A percentile compares a stretch with the other conserved stretches of the same genome.
Conservation (phyloP, 345 rosid genomes). For the Eucalyptus pauciflora region DNA sequence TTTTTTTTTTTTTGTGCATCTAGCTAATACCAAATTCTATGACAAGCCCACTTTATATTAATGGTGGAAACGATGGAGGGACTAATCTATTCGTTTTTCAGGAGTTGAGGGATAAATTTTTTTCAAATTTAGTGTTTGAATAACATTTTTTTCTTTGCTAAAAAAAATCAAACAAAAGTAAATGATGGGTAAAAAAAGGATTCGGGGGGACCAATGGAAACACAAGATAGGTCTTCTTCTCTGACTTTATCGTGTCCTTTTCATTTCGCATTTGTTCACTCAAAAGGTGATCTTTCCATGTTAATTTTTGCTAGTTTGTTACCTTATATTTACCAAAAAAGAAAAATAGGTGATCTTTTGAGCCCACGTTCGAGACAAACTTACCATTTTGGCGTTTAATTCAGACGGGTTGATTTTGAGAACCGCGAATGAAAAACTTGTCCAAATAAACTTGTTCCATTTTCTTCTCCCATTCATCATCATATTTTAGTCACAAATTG, state of each 20-base stretch:
- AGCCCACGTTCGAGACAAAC: background rate
- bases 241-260: background rate
- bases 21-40: background rate
- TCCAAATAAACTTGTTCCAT: background rate
- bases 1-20: background rate
- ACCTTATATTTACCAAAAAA: no score
- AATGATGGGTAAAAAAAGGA: background rate
- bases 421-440: background rate
- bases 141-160: background rate
- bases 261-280: background rate
- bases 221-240: background rate
- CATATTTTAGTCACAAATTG: background rate
- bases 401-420: fast-evolving
- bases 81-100: background rate
- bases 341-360: background rate
- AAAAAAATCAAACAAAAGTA: no score
- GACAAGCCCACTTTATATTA: background rate
- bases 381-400: background rate
- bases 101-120: background rate
- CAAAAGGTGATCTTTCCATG: background rate
- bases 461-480: background rate
- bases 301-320: no score
- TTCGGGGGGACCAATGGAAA: background rate
- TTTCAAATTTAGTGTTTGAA: background rate
- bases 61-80: background rate